Conservation (phyloP, 441 rosid species). For the Populus trichocarpa region DNA sequence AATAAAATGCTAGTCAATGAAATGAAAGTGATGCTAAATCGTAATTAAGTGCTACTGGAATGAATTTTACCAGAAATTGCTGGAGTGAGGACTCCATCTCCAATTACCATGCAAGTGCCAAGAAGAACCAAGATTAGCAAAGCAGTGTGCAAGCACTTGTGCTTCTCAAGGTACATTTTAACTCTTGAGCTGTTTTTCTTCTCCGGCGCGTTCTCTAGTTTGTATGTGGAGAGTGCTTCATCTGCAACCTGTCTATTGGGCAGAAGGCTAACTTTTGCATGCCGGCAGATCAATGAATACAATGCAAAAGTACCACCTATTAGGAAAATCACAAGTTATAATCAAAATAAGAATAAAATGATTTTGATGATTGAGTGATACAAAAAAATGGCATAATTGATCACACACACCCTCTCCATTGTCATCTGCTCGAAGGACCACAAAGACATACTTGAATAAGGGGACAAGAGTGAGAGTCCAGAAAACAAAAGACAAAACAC, state of each 20-base stretch:
- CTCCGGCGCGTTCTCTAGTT: conserved; percentile 63
- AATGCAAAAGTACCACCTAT: conserved; percentile 96
- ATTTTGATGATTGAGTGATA: background rate
- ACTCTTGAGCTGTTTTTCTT: conserved; percentile 53
- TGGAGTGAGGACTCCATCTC: conserved; percentile 44
- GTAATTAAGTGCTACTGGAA: background rate
- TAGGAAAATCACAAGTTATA: conserved; percentile 13
- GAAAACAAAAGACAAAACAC: no score
- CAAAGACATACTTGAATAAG: no score
- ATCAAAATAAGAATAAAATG: conserved; percentile 2
- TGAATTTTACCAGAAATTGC: conserved; percentile 63
- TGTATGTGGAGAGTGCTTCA: conserved; percentile 88
- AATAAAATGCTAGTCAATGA: background rate
- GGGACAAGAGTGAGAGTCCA: no score
- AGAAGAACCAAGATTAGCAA: conserved; percentile 83
- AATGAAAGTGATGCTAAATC: background rate
- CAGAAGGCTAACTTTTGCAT: conserved; percentile 82
- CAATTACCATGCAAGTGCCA: conserved; percentile 99
- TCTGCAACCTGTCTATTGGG: conserved; percentile 88
- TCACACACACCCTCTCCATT: conserved; percentile 79
- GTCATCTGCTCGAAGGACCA: conserved; percentile 61
- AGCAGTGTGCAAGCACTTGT: conserved; percentile 76
- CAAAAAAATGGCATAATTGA: background rate
- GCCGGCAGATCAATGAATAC: conserved; percentile 89
- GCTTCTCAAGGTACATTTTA: conserved; percentile 72